Evolutionary conservation across 108 stramenopile genomes (phyloP), one percentile per base, ranked within the genome.

Genomic region (Mediolabrus comicus): DNA sequence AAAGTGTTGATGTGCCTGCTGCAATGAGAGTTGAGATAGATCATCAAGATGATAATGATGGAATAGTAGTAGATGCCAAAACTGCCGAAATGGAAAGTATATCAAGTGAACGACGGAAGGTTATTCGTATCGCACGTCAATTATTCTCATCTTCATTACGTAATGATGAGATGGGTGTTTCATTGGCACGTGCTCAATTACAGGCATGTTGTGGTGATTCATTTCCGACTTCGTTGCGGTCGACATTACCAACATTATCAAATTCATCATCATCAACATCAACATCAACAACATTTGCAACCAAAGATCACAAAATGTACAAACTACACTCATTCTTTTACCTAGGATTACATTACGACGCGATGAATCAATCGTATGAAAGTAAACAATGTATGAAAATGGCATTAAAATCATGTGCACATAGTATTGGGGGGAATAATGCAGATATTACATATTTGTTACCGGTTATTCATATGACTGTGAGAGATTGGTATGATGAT

Each of bases 401-500:
- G 78, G 92, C 92, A 1, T 62, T 93, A 30, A 65, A 68, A 31
- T 39, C 80, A 4, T 80, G 80, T 53, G 67, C 75, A 4, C 74
- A 71, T 62, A 63, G 69, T 28, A 85, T 78, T 9, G 59, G 59
- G 22, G 90, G 90, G 2, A 93, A 93, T 60, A 72, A 53, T 60
- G 59, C 70, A 41, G 87, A 93, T 74, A 81, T 93, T 30, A 70
- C 90, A 0, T 83, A 83, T 43, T 69, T 84, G 10, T 62, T 93
- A 12, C 92, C 92, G 0, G 71, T 90, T 51, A 69, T 93, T 39
- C 92, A 93, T 67, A 93, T 93, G 92, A 62, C 88, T 4, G 69
- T 61, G 14, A 65, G 92, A 35, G 86, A 93, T 78, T 93, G 89
- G 89, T 93, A 89, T 67, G 92, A 93, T 70, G 92, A 92, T 55